Evolutionary conservation across 176 grass and related monocot genomes (phyloP).

Genomic region (Musa itinerans): DNA sequence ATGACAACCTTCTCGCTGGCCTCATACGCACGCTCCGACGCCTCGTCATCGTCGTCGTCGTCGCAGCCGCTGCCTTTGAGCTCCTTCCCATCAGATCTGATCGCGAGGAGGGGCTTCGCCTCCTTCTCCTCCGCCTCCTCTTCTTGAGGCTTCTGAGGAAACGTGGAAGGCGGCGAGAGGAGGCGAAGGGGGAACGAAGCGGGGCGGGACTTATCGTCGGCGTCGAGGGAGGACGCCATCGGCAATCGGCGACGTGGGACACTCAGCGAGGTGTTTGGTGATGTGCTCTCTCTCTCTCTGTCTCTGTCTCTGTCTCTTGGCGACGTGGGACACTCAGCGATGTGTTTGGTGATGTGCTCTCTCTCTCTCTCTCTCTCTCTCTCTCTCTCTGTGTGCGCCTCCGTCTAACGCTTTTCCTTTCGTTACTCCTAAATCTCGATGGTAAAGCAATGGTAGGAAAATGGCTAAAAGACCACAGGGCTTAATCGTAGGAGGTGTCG

Average conservation of each 20-base stretch:
- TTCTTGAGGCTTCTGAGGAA: background rate
- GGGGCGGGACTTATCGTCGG: too few species aligned
- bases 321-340: background rate
- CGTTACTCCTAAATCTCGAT: background rate
- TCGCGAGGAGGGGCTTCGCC: slow-evolving; percentile 3
- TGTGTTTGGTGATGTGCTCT: background rate
- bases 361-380: background rate
- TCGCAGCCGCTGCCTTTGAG: background rate
- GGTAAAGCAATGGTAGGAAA: background rate
- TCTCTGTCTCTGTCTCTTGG: background rate
- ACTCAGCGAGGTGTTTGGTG: background rate
- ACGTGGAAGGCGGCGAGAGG: background rate
- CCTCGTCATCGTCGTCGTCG: background rate
- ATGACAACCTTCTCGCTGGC: slow-evolving; percentile 1
- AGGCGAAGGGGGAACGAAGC: background rate
- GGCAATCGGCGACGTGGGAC: too few species aligned
- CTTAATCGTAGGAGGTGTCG: too few species aligned
- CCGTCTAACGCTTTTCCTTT: background rate
- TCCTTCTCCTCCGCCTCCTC: background rate
- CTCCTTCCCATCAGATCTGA: background rate
- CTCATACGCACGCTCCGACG: slow-evolving; percentile 1
- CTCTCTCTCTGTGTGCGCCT: background rate
- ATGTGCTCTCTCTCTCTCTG: background rate
- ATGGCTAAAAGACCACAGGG: too few species aligned
- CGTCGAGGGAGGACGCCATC: background rate